These are phyloP conservation scores for Eimeria falciformis DNA, from an alignment of 169 alveolate genomes.

Conservation along the genomic window DNA sequence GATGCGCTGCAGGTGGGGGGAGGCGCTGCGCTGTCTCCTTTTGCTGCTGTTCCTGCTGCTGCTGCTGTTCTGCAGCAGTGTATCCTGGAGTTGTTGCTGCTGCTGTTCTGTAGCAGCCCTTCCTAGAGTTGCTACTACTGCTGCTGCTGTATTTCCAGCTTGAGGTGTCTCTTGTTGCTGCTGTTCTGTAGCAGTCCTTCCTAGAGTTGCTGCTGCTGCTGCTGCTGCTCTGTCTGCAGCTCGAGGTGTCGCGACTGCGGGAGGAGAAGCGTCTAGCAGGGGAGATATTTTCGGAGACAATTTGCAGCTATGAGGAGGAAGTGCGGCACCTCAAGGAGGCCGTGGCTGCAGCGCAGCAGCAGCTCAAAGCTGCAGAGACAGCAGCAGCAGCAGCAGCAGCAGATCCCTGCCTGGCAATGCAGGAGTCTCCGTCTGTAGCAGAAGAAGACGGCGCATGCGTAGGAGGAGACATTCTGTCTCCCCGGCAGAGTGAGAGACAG, in stretches of 20 bases:
- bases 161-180: neutral
- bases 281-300: conserved; percentile 38
- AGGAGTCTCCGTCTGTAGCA: conserved; percentile 7
- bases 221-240: conserved; percentile 2
- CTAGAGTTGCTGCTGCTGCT: conserved; percentile 54
- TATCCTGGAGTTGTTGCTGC: too few relatives aligned
- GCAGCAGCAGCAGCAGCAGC: conserved; percentile 60
- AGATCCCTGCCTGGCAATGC: neutral
- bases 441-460: neutral
- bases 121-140: neutral
- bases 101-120: too few relatives aligned
- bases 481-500: conserved; percentile 3
- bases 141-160: neutral
- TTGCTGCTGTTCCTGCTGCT: conserved; percentile 11
- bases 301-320: conserved; percentile 33
- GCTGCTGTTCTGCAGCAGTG: neutral
- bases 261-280: conserved; percentile 19
- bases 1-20: neutral
- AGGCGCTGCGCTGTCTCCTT: neutral
- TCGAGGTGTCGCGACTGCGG: neutral
- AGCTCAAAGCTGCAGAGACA: conserved; percentile 22
- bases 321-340: conserved; percentile 22
- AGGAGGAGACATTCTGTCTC: neutral
- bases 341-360: conserved; percentile 44
- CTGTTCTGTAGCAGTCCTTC: neutral